Base-by-base conservation (phyloP, 2,329 filamentous ascomycete species). In the Nemania bipapillata region DNA sequence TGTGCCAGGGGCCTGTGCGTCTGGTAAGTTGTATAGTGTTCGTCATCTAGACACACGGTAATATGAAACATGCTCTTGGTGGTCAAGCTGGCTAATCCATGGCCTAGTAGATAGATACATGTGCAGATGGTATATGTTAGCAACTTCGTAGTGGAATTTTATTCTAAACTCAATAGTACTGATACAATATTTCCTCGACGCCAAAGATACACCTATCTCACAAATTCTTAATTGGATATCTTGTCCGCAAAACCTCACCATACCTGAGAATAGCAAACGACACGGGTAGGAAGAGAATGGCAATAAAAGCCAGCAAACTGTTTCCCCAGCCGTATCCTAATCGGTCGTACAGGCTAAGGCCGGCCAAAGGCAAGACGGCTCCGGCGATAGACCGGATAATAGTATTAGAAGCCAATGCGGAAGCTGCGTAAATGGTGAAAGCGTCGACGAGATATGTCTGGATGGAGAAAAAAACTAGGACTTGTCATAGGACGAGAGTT, bases 281-380 rank as follows among this genome's bases (percentile, higher is more conserved):
- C 0, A 73, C 68, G 7, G 74, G 74, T 1, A 73, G 30, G 24
- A 75, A 68, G 0, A 61, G 32, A 6, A 76, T 37, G n/a, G 82
- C 80, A 57, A 88, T 81, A 66, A 89, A 87, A 0, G 80, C 87
- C 5, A 89, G 74, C 59, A 88, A 63, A n/a, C 81, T 83, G 69
- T 88, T 89, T 0, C 86, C 88, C 86, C 87, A 89, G 0, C 87
- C 87, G 5, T 87, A 73, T 0, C 87, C 86, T 0, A 89, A 74
- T 2, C 75, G 77, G 17, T 81, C 77, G 72, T 87, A 89, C 81
- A 89, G 83, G 8, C 76, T 74, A 11, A 84, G 77, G 0, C 84
- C 87, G 8, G 82, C 82, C 2, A 90, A 78, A 0, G 87, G 87
- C 2, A 90, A 75, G n/a, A 87, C 77, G 0, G 83, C 86, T 12